Percentiles rank a stretch among this genome's conserved stretches.
These are phyloP conservation scores for Leccinellum albellum DNA, from an alignment of 768 basidiomycete genomes.

Conservation along the genomic window DNA sequence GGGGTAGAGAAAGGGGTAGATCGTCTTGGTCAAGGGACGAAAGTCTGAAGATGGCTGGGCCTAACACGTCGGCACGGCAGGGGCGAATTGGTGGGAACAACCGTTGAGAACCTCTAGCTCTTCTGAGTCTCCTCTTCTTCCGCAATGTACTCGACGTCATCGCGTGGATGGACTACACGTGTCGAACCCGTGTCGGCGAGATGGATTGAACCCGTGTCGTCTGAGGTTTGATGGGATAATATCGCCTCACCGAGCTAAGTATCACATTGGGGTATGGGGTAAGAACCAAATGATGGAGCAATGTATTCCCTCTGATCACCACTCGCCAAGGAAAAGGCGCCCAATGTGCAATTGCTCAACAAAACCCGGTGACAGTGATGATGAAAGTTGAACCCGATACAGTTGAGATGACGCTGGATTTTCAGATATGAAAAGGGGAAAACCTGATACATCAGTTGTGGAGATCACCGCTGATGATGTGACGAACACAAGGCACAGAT, in stretches of 20 bases:
- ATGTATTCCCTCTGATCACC: not conserved
- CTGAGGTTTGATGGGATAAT: slow-evolving; percentile 52
- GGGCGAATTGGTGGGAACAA: not conserved
- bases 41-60: slow-evolving; percentile 1
- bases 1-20: slow-evolving; percentile 4
- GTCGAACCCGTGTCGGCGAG: slow-evolving; percentile 35
- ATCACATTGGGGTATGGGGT: slow-evolving; percentile 18
- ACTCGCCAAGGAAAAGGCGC: slow-evolving; percentile 83
- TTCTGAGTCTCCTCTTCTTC: slow-evolving; percentile 26
- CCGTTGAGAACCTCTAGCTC: slow-evolving; percentile 4
- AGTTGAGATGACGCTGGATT: slow-evolving; percentile 61
- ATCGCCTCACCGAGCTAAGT: slow-evolving; percentile 81
- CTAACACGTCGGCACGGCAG: not conserved
- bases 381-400: slow-evolving; percentile 71
- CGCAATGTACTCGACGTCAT: slow-evolving; percentile 16
- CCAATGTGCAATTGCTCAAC: slow-evolving; percentile 94
- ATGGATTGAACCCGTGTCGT: slow-evolving; percentile 36
- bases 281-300: not conserved
- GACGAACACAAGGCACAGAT: not conserved
- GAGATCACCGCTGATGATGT: slow-evolving; percentile 14
- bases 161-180: slow-evolving; percentile 4
- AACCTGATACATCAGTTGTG: slow-evolving; percentile 9
- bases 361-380: slow-evolving; percentile 77
- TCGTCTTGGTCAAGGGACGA: slow-evolving; percentile 7
- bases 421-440: slow-evolving; percentile 6